These are phyloP conservation scores for Gossypium anomalum DNA, from an alignment of 345 rosid genomes.

Conservation along the genomic window DNA sequence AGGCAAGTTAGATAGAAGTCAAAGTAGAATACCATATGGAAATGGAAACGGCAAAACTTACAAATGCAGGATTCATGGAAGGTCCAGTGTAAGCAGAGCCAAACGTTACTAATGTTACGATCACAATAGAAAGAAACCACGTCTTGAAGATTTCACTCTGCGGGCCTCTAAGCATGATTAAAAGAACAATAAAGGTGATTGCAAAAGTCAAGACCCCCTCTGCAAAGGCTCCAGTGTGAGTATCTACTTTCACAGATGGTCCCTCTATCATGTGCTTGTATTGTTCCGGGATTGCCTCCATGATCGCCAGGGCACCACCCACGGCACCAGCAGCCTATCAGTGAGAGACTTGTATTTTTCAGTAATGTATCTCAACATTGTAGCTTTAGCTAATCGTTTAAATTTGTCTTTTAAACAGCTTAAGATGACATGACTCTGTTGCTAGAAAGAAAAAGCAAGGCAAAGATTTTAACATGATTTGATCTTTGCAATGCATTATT, in stretches of 20 bases:
- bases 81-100: constrained; percentile 81
- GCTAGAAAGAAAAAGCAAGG: not conserved
- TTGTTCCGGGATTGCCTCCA: constrained; percentile 69
- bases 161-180: constrained; percentile 75
- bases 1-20: not conserved
- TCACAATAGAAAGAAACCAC: constrained; percentile 59
- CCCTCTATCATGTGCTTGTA: constrained; percentile 71
- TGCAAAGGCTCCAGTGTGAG: constrained; percentile 78
- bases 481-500: not conserved
- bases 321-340: constrained; percentile 86
- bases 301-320: constrained; percentile 71
- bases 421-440: too few species aligned
- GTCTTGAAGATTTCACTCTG: constrained; percentile 39
- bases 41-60: constrained; percentile 34
- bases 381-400: not conserved
- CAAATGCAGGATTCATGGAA: constrained; percentile 96
- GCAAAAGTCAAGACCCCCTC: constrained; percentile 79
- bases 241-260: constrained; percentile 63
- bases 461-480: not conserved
- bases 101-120: constrained; percentile 49
- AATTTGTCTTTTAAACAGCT: not conserved
- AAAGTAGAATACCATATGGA: not conserved
- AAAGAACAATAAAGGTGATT: constrained; percentile 59
- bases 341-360: not conserved
- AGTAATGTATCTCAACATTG: not conserved